Conservation (phyloP, 2,329 filamentous ascomycete species). For the Talaromyces sp. region DNA sequence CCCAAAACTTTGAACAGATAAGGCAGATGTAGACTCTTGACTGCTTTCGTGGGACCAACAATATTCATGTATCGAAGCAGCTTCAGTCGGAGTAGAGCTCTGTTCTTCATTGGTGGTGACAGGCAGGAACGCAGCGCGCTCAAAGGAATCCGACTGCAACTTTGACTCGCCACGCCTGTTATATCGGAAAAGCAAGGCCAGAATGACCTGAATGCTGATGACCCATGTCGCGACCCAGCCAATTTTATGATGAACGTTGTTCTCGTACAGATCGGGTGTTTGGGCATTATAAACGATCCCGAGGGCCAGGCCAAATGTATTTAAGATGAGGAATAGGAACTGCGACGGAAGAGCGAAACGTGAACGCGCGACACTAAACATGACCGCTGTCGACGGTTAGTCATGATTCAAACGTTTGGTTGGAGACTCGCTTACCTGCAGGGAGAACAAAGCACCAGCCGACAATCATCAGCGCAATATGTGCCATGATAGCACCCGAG, state of each 20-base stretch:
- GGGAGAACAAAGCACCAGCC: slow-evolving; percentile 75
- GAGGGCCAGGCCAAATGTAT: slow-evolving; percentile 67
- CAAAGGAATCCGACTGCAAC: slow-evolving; percentile 37
- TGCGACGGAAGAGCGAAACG: slow-evolving; percentile 71
- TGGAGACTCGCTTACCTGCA: slow-evolving; percentile 57
- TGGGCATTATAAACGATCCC: slow-evolving; percentile 74
- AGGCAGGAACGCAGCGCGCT: slow-evolving; percentile 65
- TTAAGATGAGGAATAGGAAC: slow-evolving; percentile 66
- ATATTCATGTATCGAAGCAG: slow-evolving; percentile 46
- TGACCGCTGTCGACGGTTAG: slow-evolving; percentile 62
- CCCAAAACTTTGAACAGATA: slow-evolving; percentile 67
- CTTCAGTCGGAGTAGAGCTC: slow-evolving; percentile 44
- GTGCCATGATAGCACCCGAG: slow-evolving; percentile 61
- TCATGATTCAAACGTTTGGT: background rate
- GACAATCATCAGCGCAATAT: slow-evolving; percentile 70
- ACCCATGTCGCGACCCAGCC: slow-evolving; percentile 83
- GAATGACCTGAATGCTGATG: slow-evolving; percentile 67
- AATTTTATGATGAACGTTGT: slow-evolving; percentile 82
- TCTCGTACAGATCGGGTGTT: slow-evolving; percentile 83
- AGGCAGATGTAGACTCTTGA: slow-evolving; percentile 72
- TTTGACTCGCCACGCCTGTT: slow-evolving; percentile 49
- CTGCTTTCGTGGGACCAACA: slow-evolving; percentile 72
- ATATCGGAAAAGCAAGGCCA: slow-evolving; percentile 67
- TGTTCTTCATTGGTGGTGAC: slow-evolving; percentile 60
- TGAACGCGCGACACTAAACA: slow-evolving; percentile 82